Evolutionary conservation across 2,329 filamentous ascomycete species (phyloP), one percentile per base, ranked within the genome.

Genomic region (Pleoardoris graminearum): DNA sequence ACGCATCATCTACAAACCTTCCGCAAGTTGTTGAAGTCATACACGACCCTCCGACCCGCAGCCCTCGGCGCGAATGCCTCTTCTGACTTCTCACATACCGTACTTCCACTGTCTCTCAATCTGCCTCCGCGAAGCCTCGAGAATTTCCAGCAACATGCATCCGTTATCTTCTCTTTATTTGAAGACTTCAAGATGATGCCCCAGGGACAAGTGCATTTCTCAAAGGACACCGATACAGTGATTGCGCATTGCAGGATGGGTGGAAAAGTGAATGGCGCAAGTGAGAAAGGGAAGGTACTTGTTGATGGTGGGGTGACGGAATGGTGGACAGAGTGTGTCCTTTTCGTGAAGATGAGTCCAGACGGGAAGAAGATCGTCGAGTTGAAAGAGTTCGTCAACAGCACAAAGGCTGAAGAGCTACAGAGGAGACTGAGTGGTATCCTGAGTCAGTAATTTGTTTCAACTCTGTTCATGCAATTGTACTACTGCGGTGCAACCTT

Each of bases 301-400:
- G 43, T 61, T 0, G 55, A 60, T 14, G 48, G 50, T 11, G 63
- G 60, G 1, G 16, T 67, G 7, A 44, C 25, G 1, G 56, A 66
- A 36, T 69, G 62, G 63, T 66, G 62, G 63, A 68, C 56, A 8
- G 60, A 69, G 43, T 59, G 57, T 41, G 61, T 69, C 22, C 37
- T 67, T 8, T 61, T 67, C 25, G 59, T 67, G 3, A 58, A 54
- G 51, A 48, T 66, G 58, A 66, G 56, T 42, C 46, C 37, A 35
- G 58, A 59, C n/a, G 66, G 64, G 1, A 59, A 47, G 50, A 58
- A 54, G 35, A 58, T 72, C 16, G 53, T 60, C 17, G 63, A 63
- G 38, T 49, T 69, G 39, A 60, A 55, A 42, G 67, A 80, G 67
- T 78, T 79, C 61, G 73, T 78, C 46, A 71, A 79, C 53, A 76